A percentile compares a stretch with the other conserved stretches of the same genome.
Conservation (phyloP, 306 rosid species). For the Trichosanthes cucumerina region DNA sequence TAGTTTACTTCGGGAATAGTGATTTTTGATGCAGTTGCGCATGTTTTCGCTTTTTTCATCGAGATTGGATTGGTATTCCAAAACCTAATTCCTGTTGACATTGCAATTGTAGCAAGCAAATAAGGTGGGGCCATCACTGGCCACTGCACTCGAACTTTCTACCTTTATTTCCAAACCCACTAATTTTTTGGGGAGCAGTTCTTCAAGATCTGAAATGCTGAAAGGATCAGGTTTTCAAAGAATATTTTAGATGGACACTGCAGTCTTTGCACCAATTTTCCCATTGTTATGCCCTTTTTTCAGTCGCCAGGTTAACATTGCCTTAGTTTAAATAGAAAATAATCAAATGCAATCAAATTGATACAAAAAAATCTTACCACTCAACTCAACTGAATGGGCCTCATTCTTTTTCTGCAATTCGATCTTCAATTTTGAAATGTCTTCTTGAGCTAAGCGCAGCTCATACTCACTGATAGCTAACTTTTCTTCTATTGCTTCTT, state of each 20-base stretch:
- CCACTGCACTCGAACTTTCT: background rate
- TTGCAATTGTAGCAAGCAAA: background rate
- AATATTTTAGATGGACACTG: background rate
- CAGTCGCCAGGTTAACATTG: background rate
- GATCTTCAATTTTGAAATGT: conserved; percentile 48
- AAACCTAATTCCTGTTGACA: conserved; percentile 1
- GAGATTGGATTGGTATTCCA: background rate
- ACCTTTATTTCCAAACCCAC: background rate
- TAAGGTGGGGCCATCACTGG: background rate
- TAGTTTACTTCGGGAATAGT: background rate
- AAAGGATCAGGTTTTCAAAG: background rate
- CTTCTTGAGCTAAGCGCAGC: conserved; percentile 90
- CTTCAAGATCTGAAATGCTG: background rate
- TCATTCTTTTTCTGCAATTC: conserved; percentile 63
- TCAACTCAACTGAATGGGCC: conserved; percentile 19
- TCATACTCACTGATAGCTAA: conserved; percentile 82
- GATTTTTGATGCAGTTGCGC: background rate
- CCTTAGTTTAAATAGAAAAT: background rate
- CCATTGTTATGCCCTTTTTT: background rate
- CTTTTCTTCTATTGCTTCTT: conserved; percentile 71
- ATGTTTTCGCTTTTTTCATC: background rate
- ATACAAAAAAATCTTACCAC: conserved; percentile 35
- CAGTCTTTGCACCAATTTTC: background rate
- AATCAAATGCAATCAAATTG: background rate
- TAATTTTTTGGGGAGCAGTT: background rate